A percentile compares a stretch with the other conserved stretches of the same genome.
Evolutionary conservation across 2,329 filamentous ascomycete species (phyloP).

Genomic region (Alternaria arbusti): DNA sequence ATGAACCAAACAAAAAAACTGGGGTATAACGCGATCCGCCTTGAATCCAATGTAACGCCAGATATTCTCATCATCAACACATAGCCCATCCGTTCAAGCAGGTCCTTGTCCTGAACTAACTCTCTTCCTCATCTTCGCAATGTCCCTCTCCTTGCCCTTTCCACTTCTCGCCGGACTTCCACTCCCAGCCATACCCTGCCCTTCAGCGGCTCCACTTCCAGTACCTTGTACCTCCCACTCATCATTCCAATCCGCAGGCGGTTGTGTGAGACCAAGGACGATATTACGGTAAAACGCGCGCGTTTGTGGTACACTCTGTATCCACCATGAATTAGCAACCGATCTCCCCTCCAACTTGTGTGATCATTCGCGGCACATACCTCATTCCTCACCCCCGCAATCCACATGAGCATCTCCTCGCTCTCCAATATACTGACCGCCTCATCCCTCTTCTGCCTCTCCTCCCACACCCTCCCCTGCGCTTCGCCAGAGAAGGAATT

Average conservation of each 20-base stretch:
- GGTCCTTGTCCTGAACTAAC: conserved; percentile 7
- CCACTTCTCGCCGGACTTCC: conserved; percentile 21
- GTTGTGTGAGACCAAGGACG: conserved; percentile 13
- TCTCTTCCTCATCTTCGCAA: conserved; percentile 18
- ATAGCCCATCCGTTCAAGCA: conserved; percentile 1
- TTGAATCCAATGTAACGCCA: not conserved
- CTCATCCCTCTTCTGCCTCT: conserved; percentile 33
- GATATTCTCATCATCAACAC: too few species aligned
- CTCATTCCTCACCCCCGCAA: conserved; percentile 40
- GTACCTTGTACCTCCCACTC: conserved; percentile 19
- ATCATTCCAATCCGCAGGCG: conserved; percentile 25
- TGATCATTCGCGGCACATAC: conserved; percentile 19
- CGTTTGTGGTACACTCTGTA: conserved; percentile 39
- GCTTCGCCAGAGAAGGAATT: not conserved
- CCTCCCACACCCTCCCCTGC: conserved; percentile 11
- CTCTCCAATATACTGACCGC: conserved; percentile 44
- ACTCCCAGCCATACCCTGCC: not conserved
- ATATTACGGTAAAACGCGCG: conserved; percentile 40
- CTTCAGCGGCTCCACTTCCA: conserved; percentile 15
- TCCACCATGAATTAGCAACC: not conserved
- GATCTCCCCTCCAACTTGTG: not conserved
- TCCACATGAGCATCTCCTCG: conserved; percentile 48
- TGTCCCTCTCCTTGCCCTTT: conserved; percentile 24
- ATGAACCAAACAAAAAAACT: not conserved
- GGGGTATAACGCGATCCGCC: conserved; percentile 17